Base-by-base conservation (phyloP, 768 basidiomycete species). In the Tulasnella sp. region DNA sequence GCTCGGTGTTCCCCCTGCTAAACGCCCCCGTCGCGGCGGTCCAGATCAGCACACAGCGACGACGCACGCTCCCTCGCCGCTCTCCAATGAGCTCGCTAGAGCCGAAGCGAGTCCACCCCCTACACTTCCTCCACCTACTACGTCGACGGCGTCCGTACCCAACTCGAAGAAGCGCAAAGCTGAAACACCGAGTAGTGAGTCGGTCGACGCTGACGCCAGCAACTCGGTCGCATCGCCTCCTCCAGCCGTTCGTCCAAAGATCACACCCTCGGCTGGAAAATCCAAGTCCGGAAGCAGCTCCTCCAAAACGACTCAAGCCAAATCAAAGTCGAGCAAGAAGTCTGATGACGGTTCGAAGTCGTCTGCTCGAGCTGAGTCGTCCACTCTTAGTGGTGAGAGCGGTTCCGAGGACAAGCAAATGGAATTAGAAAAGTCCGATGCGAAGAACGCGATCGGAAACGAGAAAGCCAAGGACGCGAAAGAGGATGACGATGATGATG, bases 61-160 rank as follows among this genome's bases (percentile, higher is more conserved):
- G 45, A 40, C 42, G 31, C 67, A 67, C 29, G 75, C 75, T 36
- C 75, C 75, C n/a, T 76, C 75, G n/a, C 75, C 75, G 22, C 68
- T 76, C 37, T 67, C 75, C 22, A 2, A 76, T 25, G 75, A 76
- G 67, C 12, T 76, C 37, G 58, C 67, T 29, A 17, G 75, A 67
- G 75, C 49, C 72, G 49, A 37, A 34, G 42, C 29, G 2, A 70
- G 68, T n/a, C 68, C 68, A 12, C 68, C 72, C 34, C 72, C 54
- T 58, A 31, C 54, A n/a, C 54, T 58, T 29, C 54, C 54, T 7
- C 54, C 54, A 1, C 54, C 54, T n/a, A 31, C 29, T 36, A 52
- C 39, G 8, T 31, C 69, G 6, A 67, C 19, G 29, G 49, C 45
- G 12, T 38, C 58, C 2, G 34, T 19, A 7, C 17, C 49, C 14